Percentiles rank a stretch among this genome's conserved stretches.
phyloP scores from a whole-genome alignment of 768 basidiomycete species.

The Lactarius akahatsu region DNA sequence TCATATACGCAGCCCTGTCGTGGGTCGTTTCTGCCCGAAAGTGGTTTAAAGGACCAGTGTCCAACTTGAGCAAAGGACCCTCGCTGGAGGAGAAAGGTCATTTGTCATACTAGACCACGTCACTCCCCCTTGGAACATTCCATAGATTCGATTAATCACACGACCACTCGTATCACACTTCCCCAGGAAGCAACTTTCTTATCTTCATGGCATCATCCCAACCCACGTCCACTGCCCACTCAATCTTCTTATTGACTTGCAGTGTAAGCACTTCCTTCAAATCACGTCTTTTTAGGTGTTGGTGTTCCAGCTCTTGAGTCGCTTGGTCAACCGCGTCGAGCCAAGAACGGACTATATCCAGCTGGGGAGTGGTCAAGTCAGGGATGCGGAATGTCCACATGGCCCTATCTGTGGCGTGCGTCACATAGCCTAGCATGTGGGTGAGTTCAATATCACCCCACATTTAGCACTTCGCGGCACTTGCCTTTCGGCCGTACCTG shows the following conservation, averaged over 20 bases:
- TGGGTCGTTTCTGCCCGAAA: constrained; percentile 67
- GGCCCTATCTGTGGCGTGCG: constrained; percentile 63
- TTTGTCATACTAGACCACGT: not conserved
- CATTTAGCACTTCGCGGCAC: constrained; percentile 17
- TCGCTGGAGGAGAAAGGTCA: constrained; percentile 10
- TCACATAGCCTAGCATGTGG: constrained; percentile 55
- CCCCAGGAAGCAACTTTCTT: constrained; percentile 37
- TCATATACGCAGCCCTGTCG: constrained; percentile 59
- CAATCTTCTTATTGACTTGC: constrained; percentile 49
- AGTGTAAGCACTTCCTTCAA: constrained; percentile 47
- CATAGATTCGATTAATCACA: not conserved
- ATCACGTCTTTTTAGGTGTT: constrained; percentile 31
- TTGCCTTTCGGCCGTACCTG: constrained; percentile 54
- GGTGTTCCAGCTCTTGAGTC: constrained; percentile 41
- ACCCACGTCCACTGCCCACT: constrained; percentile 53
- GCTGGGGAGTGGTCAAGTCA: constrained; percentile 46
- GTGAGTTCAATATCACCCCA: not conserved
- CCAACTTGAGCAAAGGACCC: constrained; percentile 35
- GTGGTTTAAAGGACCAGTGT: constrained; percentile 70
- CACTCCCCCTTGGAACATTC: not conserved
- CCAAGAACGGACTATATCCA: constrained; percentile 54
- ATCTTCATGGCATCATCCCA: constrained; percentile 54
- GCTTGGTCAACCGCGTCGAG: constrained; percentile 50
- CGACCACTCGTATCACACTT: constrained; percentile 31
- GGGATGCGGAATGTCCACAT: constrained; percentile 62